Conservation (phyloP, 768 basidiomycete species). For the Kondoa malvinella region DNA sequence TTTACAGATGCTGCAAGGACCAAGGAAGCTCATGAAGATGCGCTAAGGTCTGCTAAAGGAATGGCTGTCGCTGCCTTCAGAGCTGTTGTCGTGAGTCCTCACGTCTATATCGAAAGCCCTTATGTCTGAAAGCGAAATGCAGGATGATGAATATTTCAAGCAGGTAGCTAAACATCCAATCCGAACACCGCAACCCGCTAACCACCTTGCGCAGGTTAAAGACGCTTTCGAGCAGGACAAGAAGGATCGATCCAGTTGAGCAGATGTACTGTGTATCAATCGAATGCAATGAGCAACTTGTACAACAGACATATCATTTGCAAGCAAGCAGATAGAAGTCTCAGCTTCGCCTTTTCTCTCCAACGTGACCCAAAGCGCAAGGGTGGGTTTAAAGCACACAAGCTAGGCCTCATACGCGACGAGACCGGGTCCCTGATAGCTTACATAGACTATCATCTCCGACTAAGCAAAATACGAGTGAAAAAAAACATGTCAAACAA, state of each 20-base stretch:
- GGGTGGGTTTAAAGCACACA: background rate
- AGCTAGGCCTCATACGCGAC: background rate
- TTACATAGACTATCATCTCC: conserved; percentile 8
- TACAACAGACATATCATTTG: background rate
- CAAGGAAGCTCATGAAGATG: conserved; percentile 26
- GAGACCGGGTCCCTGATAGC: background rate
- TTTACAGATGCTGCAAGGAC: conserved; percentile 25
- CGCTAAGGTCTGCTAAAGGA: conserved; percentile 25
- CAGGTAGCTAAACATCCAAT: background rate
- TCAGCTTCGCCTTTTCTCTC: conserved; percentile 7
- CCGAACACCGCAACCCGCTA: conserved; percentile 15
- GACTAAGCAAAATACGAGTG: background rate
- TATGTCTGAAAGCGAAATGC: no score
- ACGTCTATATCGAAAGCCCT: background rate
- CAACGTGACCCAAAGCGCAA: background rate
- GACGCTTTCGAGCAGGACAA: conserved; percentile 14
- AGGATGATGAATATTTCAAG: background rate
- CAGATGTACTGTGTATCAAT: background rate
- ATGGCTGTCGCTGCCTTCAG: conserved; percentile 22
- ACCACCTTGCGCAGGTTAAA: conserved; percentile 20
- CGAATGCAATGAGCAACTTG: background rate
- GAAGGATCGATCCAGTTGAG: background rate
- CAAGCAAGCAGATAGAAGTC: background rate
- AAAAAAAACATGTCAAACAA: background rate
- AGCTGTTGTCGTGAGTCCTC: conserved; percentile 15